Conservation (phyloP, 768 basidiomycete genomes). For the Pisolithus orientalis region DNA sequence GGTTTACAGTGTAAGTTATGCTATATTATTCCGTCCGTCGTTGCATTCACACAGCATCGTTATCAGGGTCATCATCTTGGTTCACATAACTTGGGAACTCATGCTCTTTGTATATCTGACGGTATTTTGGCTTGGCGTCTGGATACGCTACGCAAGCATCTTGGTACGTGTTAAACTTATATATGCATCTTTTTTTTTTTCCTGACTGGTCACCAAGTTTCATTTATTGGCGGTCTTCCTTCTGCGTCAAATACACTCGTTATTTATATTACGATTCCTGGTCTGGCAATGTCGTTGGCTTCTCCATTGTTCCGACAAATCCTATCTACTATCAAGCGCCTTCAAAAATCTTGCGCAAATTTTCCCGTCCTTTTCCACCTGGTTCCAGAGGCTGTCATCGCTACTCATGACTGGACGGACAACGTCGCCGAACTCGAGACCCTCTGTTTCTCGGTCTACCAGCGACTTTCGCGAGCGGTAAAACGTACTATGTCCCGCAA, state of each 20-base stretch:
- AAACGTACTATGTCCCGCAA: conserved; percentile 54
- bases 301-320: conserved; percentile 67
- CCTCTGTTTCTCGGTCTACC: conserved; percentile 63
- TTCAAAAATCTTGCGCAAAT: conserved; percentile 40
- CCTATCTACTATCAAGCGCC: conserved; percentile 55
- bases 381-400: conserved; percentile 59
- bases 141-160: conserved; percentile 64
- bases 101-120: conserved; percentile 38
- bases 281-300: conserved; percentile 52
- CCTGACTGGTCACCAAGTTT: conserved; percentile 29
- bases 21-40: neutral
- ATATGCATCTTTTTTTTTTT: neutral
- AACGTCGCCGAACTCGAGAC: conserved; percentile 30
- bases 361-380: conserved; percentile 62
- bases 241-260: conserved; percentile 39
- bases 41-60: conserved; percentile 7
- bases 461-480: conserved; percentile 57
- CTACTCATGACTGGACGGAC: conserved; percentile 21
- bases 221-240: conserved; percentile 43
- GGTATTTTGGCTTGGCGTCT: conserved; percentile 61
- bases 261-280: conserved; percentile 64
- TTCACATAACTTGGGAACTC: conserved; percentile 45
- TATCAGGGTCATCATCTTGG: conserved; percentile 59
- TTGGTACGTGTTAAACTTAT: conserved; percentile 36
- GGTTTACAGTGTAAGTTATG: conserved; percentile 51